These are phyloP conservation scores for Colletotrichum zoysiae DNA, from an alignment of 2,329 filamentous ascomycete genomes.

Conservation along the genomic window DNA sequence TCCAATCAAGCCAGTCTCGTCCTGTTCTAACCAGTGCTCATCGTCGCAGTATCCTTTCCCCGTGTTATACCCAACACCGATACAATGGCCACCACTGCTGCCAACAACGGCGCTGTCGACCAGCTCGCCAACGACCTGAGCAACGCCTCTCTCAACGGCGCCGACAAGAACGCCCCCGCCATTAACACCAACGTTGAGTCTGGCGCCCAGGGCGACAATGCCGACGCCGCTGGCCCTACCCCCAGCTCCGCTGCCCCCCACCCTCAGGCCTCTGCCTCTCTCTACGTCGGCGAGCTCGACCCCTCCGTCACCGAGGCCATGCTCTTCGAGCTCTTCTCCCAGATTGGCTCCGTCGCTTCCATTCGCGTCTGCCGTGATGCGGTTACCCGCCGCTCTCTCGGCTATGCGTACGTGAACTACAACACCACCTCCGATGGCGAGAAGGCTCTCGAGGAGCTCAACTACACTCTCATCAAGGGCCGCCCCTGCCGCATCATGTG, in stretches of 20 bases:
- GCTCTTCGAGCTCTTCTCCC: constrained; percentile 99
- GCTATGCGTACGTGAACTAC: constrained; percentile 99
- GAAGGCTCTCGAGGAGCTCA: constrained; percentile 98
- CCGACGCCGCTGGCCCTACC: constrained; percentile 75
- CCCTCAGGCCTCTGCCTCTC: constrained; percentile 94
- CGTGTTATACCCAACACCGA: constrained; percentile 43
- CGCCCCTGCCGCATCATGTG: constrained; percentile 99
- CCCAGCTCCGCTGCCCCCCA: constrained; percentile 80
- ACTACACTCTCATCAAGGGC: constrained; percentile 99
- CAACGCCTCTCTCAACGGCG: constrained; percentile 77
- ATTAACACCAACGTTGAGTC: constrained; percentile 78
- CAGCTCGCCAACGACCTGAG: constrained; percentile 84
- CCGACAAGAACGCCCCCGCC: constrained; percentile 73
- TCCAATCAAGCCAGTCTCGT: background rate
- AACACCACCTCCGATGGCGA: constrained; percentile 97
- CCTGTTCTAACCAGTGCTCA: constrained; percentile 17
- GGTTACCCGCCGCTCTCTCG: constrained; percentile 97
- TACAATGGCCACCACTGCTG: constrained; percentile 73
- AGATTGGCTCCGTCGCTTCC: constrained; percentile 97
- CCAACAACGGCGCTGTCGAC: constrained; percentile 74
- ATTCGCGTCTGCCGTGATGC: constrained; percentile 99
- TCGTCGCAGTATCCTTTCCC: constrained; percentile 37
- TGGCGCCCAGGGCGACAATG: constrained; percentile 67
- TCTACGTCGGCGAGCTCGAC: constrained; percentile 99
- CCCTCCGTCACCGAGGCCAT: constrained; percentile 98